Conservation (phyloP, 352 stramenopile species). For the Phytophthora kernoviae region DNA sequence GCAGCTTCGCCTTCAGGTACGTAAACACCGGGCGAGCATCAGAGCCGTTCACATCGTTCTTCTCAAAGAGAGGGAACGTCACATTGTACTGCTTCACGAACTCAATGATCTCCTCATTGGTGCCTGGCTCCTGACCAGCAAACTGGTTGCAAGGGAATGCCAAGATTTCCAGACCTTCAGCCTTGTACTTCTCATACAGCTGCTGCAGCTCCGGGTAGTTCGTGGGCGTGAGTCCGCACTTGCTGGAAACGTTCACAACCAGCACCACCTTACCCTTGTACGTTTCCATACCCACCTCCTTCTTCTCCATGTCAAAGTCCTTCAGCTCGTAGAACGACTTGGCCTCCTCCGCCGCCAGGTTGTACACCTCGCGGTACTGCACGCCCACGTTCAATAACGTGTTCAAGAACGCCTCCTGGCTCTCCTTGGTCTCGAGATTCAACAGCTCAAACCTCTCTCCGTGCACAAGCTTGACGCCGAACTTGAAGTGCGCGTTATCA, state of each 20-base stretch:
- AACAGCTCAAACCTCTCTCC: slow-evolving; percentile 47
- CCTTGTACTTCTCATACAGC: slow-evolving; percentile 67
- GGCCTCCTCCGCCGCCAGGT: slow-evolving; percentile 35
- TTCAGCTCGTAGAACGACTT: slow-evolving; percentile 81
- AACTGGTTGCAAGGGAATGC: slow-evolving; percentile 91
- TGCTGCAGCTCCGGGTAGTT: slow-evolving; percentile 88
- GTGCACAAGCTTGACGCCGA: slow-evolving; percentile 50
- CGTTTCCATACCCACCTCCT: slow-evolving; percentile 61
- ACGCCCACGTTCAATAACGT: slow-evolving; percentile 53
- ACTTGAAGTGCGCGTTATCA: slow-evolving; percentile 47
- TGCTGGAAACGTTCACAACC: slow-evolving; percentile 81
- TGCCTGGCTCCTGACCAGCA: slow-evolving; percentile 29
- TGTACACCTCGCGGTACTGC: slow-evolving; percentile 56
- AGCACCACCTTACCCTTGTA: slow-evolving; percentile 70
- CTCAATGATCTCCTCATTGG: slow-evolving; percentile 75
- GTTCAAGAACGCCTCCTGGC: slow-evolving; percentile 55
- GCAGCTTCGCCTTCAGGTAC: slow-evolving; percentile 79
- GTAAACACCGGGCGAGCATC: slow-evolving; percentile 76
- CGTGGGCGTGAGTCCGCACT: slow-evolving; percentile 80
- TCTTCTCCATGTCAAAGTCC: slow-evolving; percentile 68
- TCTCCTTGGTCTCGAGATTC: slow-evolving; percentile 42
- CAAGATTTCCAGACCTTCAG: slow-evolving; percentile 62
- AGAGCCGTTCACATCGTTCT: slow-evolving; percentile 84
- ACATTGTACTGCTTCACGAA: slow-evolving; percentile 62
- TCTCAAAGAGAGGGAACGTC: slow-evolving; percentile 50